Evolutionary conservation across 768 basidiomycete species (phyloP).

Genomic region (Boletus insuetus): DNA sequence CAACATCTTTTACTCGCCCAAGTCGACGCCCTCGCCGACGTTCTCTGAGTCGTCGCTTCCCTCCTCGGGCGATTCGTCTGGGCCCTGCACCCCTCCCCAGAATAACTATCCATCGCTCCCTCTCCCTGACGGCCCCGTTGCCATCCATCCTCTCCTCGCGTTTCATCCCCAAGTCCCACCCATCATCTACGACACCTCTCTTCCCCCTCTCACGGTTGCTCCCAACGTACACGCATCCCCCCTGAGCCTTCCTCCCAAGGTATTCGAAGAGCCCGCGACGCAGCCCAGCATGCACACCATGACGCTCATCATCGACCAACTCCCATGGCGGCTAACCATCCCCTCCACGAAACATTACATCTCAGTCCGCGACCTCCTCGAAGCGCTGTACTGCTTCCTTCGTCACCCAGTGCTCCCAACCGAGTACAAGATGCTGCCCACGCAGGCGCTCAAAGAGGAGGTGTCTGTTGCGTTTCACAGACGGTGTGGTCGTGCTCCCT

Average conservation of each 20-base stretch:
- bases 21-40: slow-evolving; percentile 24
- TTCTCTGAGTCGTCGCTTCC: slow-evolving; percentile 30
- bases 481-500: slow-evolving; percentile 37
- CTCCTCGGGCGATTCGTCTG: slow-evolving; percentile 29
- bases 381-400: slow-evolving; percentile 42
- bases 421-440: slow-evolving; percentile 41
- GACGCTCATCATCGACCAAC: slow-evolving; percentile 27
- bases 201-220: slow-evolving; percentile 18
- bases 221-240: slow-evolving; percentile 29
- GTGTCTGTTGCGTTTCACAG: slow-evolving; percentile 43
- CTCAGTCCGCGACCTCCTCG: slow-evolving; percentile 50
- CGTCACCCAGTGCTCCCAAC: slow-evolving; percentile 36
- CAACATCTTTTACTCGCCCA: slow-evolving; percentile 33
- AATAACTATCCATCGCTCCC: slow-evolving; percentile 13
- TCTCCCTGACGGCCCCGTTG: slow-evolving; percentile 28
- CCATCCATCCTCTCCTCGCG: slow-evolving; percentile 30
- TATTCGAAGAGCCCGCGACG: slow-evolving; percentile 32
- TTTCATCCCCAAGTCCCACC: slow-evolving; percentile 25
- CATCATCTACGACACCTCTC: slow-evolving; percentile 20
- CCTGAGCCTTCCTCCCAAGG: slow-evolving; percentile 16
- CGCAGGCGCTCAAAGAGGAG: slow-evolving; percentile 30
- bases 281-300: slow-evolving; percentile 29
- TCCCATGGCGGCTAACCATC: slow-evolving; percentile 37
- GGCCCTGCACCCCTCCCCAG: slow-evolving; percentile 31
- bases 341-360: slow-evolving; percentile 26